phyloP scores from a whole-genome alignment of 768 basidiomycete genomes.

The Podaxis rugospora region DNA sequence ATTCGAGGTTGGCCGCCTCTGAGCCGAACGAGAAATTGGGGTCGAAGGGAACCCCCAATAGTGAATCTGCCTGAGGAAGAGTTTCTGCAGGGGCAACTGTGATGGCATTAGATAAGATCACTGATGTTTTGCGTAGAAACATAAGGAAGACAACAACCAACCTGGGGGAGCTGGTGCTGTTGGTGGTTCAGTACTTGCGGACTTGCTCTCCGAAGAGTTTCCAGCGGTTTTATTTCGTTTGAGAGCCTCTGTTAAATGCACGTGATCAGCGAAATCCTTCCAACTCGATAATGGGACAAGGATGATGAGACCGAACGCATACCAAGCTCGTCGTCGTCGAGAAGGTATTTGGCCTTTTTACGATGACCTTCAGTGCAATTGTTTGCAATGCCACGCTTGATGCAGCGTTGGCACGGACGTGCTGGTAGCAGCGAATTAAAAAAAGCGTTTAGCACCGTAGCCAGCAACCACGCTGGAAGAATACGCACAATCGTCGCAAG shows the following conservation, averaged over 20 bases:
- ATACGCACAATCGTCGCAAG: conserved; percentile 93
- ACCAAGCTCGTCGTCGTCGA: conserved; percentile 94
- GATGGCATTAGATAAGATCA: conserved; percentile 15
- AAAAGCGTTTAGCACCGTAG: conserved; percentile 13
- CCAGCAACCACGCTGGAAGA: background rate
- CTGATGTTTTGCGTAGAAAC: conserved; percentile 12
- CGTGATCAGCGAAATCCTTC: conserved; percentile 28
- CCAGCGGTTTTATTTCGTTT: conserved; percentile 38
- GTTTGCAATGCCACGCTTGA: conserved; percentile 87
- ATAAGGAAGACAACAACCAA: conserved; percentile 14
- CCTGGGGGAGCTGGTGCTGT: conserved; percentile 16
- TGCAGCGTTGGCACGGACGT: conserved; percentile 92
- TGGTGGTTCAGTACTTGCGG: conserved; percentile 28
- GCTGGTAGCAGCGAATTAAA: conserved; percentile 43
- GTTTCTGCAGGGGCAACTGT: conserved; percentile 38
- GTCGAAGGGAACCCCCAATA: conserved; percentile 61
- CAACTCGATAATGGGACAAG: conserved; percentile 10
- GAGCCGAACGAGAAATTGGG: conserved; percentile 71
- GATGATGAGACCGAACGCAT: conserved; percentile 21
- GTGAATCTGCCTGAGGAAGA: conserved; percentile 50
- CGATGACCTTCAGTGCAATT: conserved; percentile 92
- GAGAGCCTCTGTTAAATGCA: conserved; percentile 39
- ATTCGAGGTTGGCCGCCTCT: conserved; percentile 91
- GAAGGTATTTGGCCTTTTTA: conserved; percentile 97
- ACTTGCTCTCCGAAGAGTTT: conserved; percentile 26